These are phyloP conservation scores for Cicer cuneatum DNA, from an alignment of 306 rosid genomes.

Conservation along the genomic window DNA sequence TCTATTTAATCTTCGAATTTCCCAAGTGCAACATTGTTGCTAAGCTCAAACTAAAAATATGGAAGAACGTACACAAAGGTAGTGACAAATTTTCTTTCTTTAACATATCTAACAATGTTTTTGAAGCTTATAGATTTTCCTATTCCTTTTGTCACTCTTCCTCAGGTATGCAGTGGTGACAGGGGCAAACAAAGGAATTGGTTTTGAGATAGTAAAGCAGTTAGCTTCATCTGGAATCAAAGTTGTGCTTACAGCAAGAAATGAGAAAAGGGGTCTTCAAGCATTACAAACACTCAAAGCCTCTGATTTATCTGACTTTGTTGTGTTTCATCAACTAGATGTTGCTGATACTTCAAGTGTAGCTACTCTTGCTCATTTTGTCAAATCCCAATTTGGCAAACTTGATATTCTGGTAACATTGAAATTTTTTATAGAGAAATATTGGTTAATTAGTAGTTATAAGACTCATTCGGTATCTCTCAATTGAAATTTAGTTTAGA, in stretches of 20 bases:
- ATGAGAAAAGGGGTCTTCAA: conserved; percentile 52
- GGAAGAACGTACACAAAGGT: no score
- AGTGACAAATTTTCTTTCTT: no score
- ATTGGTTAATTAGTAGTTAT: no score
- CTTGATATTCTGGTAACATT: conserved; percentile 55
- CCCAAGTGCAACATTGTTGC: no score
- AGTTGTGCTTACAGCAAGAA: conserved; percentile 53
- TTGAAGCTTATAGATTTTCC: background rate
- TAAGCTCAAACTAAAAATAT: no score
- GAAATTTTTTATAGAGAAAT: background rate
- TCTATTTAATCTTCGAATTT: no score
- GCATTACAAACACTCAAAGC: conserved; percentile 38
- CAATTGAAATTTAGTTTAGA: no score
- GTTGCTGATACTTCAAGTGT: conserved; percentile 51
- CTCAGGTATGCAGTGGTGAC: conserved; percentile 52
- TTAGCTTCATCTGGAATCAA: conserved; percentile 50
- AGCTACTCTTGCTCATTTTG: conserved; percentile 44
- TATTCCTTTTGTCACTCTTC: background rate
- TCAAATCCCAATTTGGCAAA: conserved; percentile 49
- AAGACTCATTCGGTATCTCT: no score
- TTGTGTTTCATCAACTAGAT: conserved; percentile 49
- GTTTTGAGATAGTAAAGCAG: conserved; percentile 45
- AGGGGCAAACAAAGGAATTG: conserved; percentile 52
- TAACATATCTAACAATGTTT: background rate
- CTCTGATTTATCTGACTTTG: conserved; percentile 31